Base-by-base conservation (phyloP, 176 grass and related monocot genomes). In the Eremochloa ophiuroides region DNA sequence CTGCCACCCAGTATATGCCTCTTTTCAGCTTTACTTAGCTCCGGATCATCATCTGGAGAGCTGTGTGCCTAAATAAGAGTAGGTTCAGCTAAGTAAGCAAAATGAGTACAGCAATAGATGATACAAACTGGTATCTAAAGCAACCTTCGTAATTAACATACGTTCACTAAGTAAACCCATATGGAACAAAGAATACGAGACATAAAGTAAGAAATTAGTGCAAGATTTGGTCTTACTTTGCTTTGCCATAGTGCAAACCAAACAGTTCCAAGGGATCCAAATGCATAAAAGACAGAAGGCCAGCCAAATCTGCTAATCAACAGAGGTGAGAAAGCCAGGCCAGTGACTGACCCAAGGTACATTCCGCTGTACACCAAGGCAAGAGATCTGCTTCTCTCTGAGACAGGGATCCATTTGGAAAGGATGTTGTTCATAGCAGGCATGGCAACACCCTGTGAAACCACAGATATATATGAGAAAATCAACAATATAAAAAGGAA, bases 381-480 rank as follows among this genome's bases (percentile, higher is more conserved):
- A 77, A 98, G 90, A 14, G 95, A 95, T 88, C 95, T 92, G 88
- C 95, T 98, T 82, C 95, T 95, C 88, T 98, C 95, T 50, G 84
- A 94, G 72, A 98, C 92, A 40, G 95, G 95, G 70, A 98, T 83
- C 95, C 95, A 98, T 86, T 93, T 98, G 37, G 95, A 98, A 27
- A 98, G 84, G 60, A 95, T 91, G 48, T 98, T 98, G 73, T 98
- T 98, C 95, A 98, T 98, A 68, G 92, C 88, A 51, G 92, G 95
- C 92, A 98, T 98, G 62, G 95, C 95, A 75, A 98, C 95, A 69
- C 95, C 95, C 95, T 98, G 90, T 72, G 56, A 89, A 82, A 83
- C 30, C 6, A 46, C 67, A 86, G 4, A 64, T 73, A 79, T 38
- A 80, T 41, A 59, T 59, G 77, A 62, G 11, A 55, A 47, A 34